Conservation (phyloP, 495 filamentous ascomycete species). For the Amphirosellinia nigrospora region DNA sequence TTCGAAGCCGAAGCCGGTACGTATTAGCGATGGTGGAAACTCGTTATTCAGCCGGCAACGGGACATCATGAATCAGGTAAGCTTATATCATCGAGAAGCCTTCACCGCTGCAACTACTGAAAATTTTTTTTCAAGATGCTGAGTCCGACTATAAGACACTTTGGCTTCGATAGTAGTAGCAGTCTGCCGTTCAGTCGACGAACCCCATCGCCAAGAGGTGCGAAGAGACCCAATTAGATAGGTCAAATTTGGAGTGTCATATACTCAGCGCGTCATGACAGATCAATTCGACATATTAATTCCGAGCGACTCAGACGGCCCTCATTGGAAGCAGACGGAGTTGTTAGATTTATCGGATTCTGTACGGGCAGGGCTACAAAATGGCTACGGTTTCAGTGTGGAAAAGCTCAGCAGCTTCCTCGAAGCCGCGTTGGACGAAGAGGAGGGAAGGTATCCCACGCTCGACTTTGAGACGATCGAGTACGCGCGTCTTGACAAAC, state of each 20-base stretch:
- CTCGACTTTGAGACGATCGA: slow-evolving; percentile 43
- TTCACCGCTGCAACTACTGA: slow-evolving; percentile 11
- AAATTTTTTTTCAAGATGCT: slow-evolving; percentile 29
- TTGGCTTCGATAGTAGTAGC: slow-evolving; percentile 31
- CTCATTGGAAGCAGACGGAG: slow-evolving; percentile 25
- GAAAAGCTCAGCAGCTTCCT: slow-evolving; percentile 42
- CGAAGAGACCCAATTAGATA: background rate
- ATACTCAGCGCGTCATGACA: slow-evolving; percentile 23
- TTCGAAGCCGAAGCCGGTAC: slow-evolving; percentile 29
- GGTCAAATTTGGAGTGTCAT: background rate
- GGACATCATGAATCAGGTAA: slow-evolving; percentile 37
- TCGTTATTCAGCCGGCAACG: slow-evolving; percentile 30
- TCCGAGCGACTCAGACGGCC: slow-evolving; percentile 7
- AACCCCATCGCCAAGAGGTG: slow-evolving; percentile 30
- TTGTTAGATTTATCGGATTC: slow-evolving; percentile 45
- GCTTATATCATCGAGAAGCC: slow-evolving; percentile 16
- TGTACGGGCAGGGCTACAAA: slow-evolving; percentile 37
- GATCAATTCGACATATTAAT: slow-evolving; percentile 17
- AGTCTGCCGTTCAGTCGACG: slow-evolving; percentile 27
- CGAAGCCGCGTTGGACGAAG: slow-evolving; percentile 41
- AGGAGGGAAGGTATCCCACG: slow-evolving; percentile 31
- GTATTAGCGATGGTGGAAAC: slow-evolving; percentile 22
- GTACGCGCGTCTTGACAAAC: slow-evolving; percentile 50
- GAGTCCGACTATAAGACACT: slow-evolving; percentile 34
- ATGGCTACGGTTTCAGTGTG: slow-evolving; percentile 22